Conservation (phyloP, 768 basidiomycete genomes). For the Tephrocybe sp. region DNA sequence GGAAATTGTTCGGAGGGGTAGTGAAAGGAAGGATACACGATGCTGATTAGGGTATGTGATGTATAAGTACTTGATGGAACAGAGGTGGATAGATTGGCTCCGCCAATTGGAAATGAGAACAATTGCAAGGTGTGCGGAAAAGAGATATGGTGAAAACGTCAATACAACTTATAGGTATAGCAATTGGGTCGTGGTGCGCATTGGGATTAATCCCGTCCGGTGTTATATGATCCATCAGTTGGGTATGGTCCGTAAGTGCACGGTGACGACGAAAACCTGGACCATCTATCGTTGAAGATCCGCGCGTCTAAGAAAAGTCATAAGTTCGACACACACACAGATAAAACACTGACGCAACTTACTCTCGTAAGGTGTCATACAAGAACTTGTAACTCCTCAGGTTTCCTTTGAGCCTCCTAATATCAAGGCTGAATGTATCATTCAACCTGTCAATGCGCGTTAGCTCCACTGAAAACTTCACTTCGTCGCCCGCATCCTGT, state of each 20-base stretch:
- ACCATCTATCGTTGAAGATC: conserved; percentile 39
- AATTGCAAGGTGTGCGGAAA: too few relatives aligned
- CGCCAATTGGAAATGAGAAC: not conserved
- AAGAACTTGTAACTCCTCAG: conserved; percentile 91
- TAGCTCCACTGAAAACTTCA: conserved; percentile 93
- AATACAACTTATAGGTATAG: conserved; percentile 4
- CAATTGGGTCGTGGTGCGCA: not conserved
- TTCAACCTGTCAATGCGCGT: conserved; percentile 88
- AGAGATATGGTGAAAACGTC: not conserved
- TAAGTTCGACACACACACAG: conserved; percentile 2
- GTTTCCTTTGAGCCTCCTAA: conserved; percentile 90
- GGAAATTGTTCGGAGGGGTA: not conserved
- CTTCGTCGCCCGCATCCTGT: conserved; percentile 92
- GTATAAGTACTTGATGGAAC: conserved; percentile 5
- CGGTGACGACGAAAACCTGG: not conserved
- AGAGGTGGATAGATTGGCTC: not conserved
- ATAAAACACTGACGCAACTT: conserved; percentile 30
- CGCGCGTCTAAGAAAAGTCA: conserved; percentile 37
- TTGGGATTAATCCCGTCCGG: not conserved
- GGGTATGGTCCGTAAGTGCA: not conserved
- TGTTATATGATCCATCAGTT: not conserved
- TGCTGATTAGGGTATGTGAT: conserved; percentile 9
- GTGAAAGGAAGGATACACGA: not conserved
- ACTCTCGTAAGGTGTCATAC: conserved; percentile 88
- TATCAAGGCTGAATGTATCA: conserved; percentile 90